A percentile compares a stretch with the other conserved stretches of the same genome.
phyloP scores from a whole-genome alignment of 176 grass and related monocot genomes.

The Oryza glaberrima region DNA sequence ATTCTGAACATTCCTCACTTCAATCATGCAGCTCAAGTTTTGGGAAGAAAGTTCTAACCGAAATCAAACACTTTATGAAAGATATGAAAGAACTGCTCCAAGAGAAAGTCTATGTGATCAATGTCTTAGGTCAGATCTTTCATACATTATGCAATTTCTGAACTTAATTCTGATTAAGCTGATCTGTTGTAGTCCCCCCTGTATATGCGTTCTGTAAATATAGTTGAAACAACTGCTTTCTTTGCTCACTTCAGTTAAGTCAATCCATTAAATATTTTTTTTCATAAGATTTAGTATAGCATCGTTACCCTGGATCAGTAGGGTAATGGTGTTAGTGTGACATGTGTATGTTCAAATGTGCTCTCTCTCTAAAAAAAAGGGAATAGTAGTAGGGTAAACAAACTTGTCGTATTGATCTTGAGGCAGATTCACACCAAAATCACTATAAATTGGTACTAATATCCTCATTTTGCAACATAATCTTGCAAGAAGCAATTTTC shows the following conservation, averaged over 20 bases:
- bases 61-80: conserved; percentile 66
- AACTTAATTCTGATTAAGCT: not conserved
- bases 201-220: conserved; percentile 10
- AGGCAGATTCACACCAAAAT: not conserved
- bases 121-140: conserved; percentile 71
- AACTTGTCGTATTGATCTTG: not conserved
- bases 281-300: not conserved
- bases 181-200: not conserved
- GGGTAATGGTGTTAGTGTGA: not conserved
- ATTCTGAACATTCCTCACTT: conserved; percentile 33
- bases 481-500: conserved; percentile 18
- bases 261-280: not conserved
- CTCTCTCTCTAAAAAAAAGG: too few species aligned
- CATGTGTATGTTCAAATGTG: not conserved
- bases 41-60: conserved; percentile 50
- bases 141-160: conserved; percentile 1
- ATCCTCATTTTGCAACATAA: conserved; percentile 31
- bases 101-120: conserved; percentile 77
- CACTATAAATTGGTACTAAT: conserved; percentile 7
- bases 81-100: conserved; percentile 85
- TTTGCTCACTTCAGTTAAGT: not conserved
- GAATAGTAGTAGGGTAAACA: not conserved
- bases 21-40: conserved; percentile 59
- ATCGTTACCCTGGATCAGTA: not conserved
- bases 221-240: not conserved